These are phyloP conservation scores for Coffea humblotiana DNA, from an alignment of 305 asterid genomes.

Conservation along the genomic window DNA sequence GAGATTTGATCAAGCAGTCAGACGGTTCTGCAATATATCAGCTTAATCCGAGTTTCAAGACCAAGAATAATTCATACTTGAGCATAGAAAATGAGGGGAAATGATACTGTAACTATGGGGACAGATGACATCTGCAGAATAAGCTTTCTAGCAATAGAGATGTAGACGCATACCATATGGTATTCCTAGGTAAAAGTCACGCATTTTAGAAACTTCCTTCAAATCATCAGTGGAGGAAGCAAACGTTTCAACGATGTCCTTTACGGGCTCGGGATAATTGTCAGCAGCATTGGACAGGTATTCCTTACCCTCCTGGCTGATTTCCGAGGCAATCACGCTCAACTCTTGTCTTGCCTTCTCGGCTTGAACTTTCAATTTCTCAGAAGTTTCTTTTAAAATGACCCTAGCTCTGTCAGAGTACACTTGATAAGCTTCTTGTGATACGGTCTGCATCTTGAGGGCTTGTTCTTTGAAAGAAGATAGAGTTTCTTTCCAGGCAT, in stretches of 20 bases:
- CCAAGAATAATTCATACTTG: neutral
- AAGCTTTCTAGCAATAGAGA: neutral
- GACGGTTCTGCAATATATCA: conserved; percentile 2
- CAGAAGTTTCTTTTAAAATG: conserved; percentile 70
- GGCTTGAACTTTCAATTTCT: conserved; percentile 73
- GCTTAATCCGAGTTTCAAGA: neutral
- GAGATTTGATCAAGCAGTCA: conserved; percentile 22
- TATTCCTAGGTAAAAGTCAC: conserved; percentile 87
- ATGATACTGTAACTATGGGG: neutral
- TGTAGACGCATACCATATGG: conserved; percentile 75
- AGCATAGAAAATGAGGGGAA: neutral
- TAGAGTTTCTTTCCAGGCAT: conserved; percentile 79
- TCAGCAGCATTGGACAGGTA: conserved; percentile 68
- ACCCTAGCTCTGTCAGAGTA: conserved; percentile 75
- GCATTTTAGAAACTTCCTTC: conserved; percentile 65
- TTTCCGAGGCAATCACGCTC: conserved; percentile 63
- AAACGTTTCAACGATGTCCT: conserved; percentile 85
- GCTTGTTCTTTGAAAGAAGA: conserved; percentile 78
- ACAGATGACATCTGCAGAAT: too few relatives aligned
- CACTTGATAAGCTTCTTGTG: conserved; percentile 77
- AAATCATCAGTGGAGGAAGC: conserved; percentile 63
- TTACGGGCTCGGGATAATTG: conserved; percentile 76
- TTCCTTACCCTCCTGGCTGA: conserved; percentile 74
- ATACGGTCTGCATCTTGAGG: conserved; percentile 64
- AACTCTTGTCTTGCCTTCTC: conserved; percentile 85